Base-by-base conservation (phyloP, 2,329 filamentous ascomycete species). In the Fusarium domesticum region DNA sequence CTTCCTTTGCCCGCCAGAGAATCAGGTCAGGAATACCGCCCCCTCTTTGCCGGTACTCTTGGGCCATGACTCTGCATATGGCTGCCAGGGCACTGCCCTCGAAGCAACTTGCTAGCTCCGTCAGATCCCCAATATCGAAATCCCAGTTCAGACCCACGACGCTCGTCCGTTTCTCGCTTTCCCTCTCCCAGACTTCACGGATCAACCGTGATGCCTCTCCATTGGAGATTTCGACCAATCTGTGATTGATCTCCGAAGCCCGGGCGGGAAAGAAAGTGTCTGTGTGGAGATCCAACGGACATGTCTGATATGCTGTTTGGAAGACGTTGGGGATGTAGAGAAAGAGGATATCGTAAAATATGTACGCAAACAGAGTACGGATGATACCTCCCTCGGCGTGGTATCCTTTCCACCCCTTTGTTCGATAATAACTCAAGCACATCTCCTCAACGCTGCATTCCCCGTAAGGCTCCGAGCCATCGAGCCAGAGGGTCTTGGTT, bases 311-410 rank as follows among this genome's bases (percentile, higher is more conserved):
- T 1, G 86, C 81, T 6, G 93, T 98, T 64, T 97, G 92, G 66
- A 98, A 98, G 43, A 98, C 92, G 58, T 97, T 96, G 18, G 93
- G 92, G 5, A 97, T 80, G 66, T 95, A 96, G 18, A 89, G 75
- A 68, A 97, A 97, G 6, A 98, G 73, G 18, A 97, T 80, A 66
- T 98, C 92, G 71, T 85, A 93, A 72, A 97, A 96, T 15, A 98
- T 80, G 61, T 93, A 92, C 12, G 84, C 86, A 66, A 91, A 91
- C 18, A 98, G 73, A 0, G 93, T 98, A n/a, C 90, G 83, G 6
- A 97, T 72, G 56, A 97, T 91, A 2, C 91, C 88, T 25, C 90
- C 89, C 72, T 98, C 93, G 15, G 85, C 82, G 67, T 98, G 93
- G 61, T 92, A 96, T 10, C 93, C 93, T 65, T 96, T 96, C 85